Evolutionary conservation across 805 yeast genomes (phyloP), one percentile per base, ranked within the genome.

Genomic region (Scheffersomyces spartinae): DNA sequence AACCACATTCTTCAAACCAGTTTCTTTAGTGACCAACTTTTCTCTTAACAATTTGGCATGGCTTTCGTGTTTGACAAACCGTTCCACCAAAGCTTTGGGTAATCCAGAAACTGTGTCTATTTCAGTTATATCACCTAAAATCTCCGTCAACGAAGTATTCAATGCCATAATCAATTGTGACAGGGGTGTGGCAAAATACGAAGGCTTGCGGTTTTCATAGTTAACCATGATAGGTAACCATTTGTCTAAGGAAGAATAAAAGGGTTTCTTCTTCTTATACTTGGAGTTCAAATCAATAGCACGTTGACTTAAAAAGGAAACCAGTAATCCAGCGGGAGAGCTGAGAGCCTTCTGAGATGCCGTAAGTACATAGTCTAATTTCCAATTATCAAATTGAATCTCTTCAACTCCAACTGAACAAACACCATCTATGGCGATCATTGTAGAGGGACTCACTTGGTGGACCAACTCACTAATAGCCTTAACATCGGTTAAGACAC

Each of bases 381-480:
- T 27, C 43, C 40, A 39, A 6, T 31, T 25, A 13, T 35, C 38
- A 23, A 39, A 30, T 19, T 30, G 24, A 9, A 39, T 19, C 9
- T 32, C 35, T 21, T 35, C 38, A 4, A 29, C 31, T 6, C 41
- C 38, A 10, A 30, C 28, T 6, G 33, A 23, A 12, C 28, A 28
- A 6, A 17, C 24, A 7, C 33, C 31, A 21, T 33, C 30, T 10
- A 38, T 29, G 7, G 30, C 35, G 18, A 34, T 29, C n/a, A 23
- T 19, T 10, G 28, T 23, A 11, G 26, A 15, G 7, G 29, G 31
- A 15, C 23, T 23, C 6, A 27, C 9, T 18, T 13, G n/a, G 9
- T 26, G 29, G 8, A 32, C 30, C n/a, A 26, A 7, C 12, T 20
- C 14, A 11, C 26, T 18, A 9, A 25, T 12, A 16, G 21, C 24